Base-by-base conservation (phyloP, 225 moss, liverwort and hornwort species). In the Bryum argenteum region DNA sequence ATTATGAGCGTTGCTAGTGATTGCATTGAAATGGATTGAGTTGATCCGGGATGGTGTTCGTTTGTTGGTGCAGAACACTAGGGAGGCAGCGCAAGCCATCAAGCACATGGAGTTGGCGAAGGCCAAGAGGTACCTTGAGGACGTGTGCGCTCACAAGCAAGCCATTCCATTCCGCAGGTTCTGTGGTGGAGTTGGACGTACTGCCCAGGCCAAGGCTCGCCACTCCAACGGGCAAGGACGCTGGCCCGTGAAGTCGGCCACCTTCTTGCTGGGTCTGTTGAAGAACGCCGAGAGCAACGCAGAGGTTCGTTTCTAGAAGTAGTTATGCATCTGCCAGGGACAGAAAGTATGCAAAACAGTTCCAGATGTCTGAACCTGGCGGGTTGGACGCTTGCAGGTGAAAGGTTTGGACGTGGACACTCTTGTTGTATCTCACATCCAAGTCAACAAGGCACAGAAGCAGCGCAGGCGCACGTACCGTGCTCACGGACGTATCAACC, bases 201-300 rank as follows among this genome's bases (percentile, higher is more conserved):
- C 91, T 4, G 91, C 84, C 9, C 88, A 86, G 65, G 91, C 86
- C 14, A 91, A 91, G 69, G 83, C 86, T 55, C 79, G 88, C 0
- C 88, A 91, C 75, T 91, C 91, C 18, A 91, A 91, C 23, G 91
- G 88, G 9, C 86, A 91, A 68, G 91, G 88, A 10, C 82, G 91
- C 5, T 91, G 91, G 91, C 88, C 91, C 2, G 88, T 88, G 74
- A 91, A 91, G 80, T 91, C 91, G 9, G 91, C 91, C 1, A 84
- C 79, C 14, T 88, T 91, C 62, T 75, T 91, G 76, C 54, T 91
- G 47, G 88, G 88, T 21, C 74, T 91, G 43, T 72, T 88, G 48
- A 88, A 88, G 84, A 91, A 91, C 39, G 88, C 91, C 11, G 86
- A 91, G 74, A 88, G 88, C 72, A 91, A 91, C 66, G 88, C 91